Base-by-base conservation (phyloP, 208 protist genomes). In the Acanthamoeba castellanii region DNA sequence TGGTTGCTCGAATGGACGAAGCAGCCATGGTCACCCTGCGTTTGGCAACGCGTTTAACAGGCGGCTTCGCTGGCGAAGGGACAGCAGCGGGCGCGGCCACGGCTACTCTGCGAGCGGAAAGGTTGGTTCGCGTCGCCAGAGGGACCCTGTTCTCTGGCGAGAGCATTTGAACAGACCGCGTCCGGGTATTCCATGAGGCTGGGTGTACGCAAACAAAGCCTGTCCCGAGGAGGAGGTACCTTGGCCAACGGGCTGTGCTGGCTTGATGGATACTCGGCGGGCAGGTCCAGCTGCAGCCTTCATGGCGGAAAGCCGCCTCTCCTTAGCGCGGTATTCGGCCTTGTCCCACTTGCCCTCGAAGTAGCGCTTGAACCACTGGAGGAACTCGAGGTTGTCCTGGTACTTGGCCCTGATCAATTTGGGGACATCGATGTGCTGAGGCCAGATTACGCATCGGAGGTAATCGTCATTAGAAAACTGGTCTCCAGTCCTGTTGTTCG, bases 311-410 rank as follows among this genome's bases (percentile, higher is more conserved):
- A 42, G 27, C 9, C 68, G 68, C 34, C 34, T 32, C 18, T 76
- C 68, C 34, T 76, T 76, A 42, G 68, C 68, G n/a, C 32, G 68
- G 30, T 76, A 76, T 9, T 76, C 68, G 14, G 68, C 68, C 34
- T 76, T 76, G 68, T 32, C 68, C 68, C 68, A 95, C 47, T 94
- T 34, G 6, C 45, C 22, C 32, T 97, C 96, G 52, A 95, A 98
- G 82, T 96, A 98, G 20, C 92, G 70, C 82, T 99, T 98, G 59
- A 99, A 98, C 99, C 99, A 99, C 96, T 99, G 99, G 32, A 99
- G 95, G 81, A 99, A 98, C 70, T 99, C 98, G 52, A 99, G 95
- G 95, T 99, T 99, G 78, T 99, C 99, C 96, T 99, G 99, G 92
- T 99, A 99, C 95, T 99, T 99, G 66, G 98, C 98, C 74, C 98